Evolutionary conservation across 257 asterid species (phyloP).

Genomic region (Forsythia suspensa): DNA sequence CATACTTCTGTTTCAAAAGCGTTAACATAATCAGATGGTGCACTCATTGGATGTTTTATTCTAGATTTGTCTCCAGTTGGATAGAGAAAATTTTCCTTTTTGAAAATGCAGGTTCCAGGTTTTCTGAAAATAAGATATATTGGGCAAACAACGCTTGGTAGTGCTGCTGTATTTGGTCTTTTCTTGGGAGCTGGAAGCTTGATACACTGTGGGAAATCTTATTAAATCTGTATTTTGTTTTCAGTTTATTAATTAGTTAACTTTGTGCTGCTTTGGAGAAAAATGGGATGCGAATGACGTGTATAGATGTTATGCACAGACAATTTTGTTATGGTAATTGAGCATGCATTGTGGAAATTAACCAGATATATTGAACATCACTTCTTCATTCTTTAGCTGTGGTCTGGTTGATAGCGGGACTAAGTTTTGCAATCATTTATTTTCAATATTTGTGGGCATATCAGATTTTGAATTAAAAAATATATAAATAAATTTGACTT

Average conservation of each 20-base stretch:
- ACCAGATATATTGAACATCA: background rate
- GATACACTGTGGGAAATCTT: conserved; percentile 82
- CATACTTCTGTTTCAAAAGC: background rate
- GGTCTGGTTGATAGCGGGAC: background rate
- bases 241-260: conserved; percentile 16
- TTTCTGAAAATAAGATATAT: conserved; percentile 71
- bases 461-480: too few species aligned
- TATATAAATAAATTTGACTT: too few species aligned
- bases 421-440: too few species aligned
- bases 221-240: conserved; percentile 25
- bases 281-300: conserved; percentile 6
- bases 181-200: conserved; percentile 93
- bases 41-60: background rate
- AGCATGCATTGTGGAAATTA: background rate
- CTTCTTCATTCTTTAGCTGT: background rate
- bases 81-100: background rate
- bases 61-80: background rate
- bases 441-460: background rate
- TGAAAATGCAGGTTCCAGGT: conserved; percentile 73
- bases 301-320: conserved; percentile 10
- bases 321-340: background rate
- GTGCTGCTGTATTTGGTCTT: conserved; percentile 89
- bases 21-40: background rate
- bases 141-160: conserved; percentile 79
- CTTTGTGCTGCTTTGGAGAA: conserved; percentile 14